Conservation (phyloP, 305 asterid species). For the Andrographis paniculata region DNA sequence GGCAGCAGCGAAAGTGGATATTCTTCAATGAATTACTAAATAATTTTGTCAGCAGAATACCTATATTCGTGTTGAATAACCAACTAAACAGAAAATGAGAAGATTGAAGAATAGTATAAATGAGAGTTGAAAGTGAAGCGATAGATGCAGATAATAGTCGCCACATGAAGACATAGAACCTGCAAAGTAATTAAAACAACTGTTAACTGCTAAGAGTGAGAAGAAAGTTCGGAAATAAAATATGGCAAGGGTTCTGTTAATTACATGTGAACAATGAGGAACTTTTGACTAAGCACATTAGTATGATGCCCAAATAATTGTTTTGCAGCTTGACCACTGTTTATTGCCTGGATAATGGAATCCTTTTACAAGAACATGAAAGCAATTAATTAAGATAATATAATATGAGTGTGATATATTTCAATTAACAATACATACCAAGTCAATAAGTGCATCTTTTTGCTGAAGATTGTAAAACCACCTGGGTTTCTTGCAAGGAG, state of each 20-base stretch:
- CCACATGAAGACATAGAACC: slow-evolving; percentile 60
- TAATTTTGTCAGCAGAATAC: slow-evolving; percentile 28
- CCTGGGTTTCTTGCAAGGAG: slow-evolving; percentile 59
- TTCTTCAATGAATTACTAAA: slow-evolving; percentile 50
- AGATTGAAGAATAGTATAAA: slow-evolving; percentile 57
- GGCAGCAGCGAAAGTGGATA: slow-evolving; percentile 64
- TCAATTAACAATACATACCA: slow-evolving; percentile 45
- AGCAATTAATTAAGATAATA: slow-evolving; percentile 17
- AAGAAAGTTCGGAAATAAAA: slow-evolving; percentile 8
- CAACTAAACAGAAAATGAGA: slow-evolving; percentile 34
- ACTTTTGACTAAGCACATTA: slow-evolving; percentile 24
- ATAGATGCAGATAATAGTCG: slow-evolving; percentile 41
- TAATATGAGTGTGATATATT: slow-evolving; percentile 7
- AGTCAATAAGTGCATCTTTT: slow-evolving; percentile 39
- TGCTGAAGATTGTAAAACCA: slow-evolving; percentile 70
- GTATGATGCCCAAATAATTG: slow-evolving; percentile 31
- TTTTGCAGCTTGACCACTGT: slow-evolving; percentile 66
- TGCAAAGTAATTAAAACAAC: slow-evolving; percentile 23
- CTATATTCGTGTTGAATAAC: slow-evolving; percentile 28
- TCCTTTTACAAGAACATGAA: slow-evolving; percentile 38
- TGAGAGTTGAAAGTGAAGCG: slow-evolving; percentile 57
- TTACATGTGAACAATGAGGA: slow-evolving; percentile 44
- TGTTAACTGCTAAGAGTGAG: slow-evolving; percentile 18
- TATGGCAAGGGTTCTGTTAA: slow-evolving; percentile 11
- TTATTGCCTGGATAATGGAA: slow-evolving; percentile 60